phyloP scores from a whole-genome alignment of 805 yeast species.

The Metschnikowia baotianmanensis region DNA sequence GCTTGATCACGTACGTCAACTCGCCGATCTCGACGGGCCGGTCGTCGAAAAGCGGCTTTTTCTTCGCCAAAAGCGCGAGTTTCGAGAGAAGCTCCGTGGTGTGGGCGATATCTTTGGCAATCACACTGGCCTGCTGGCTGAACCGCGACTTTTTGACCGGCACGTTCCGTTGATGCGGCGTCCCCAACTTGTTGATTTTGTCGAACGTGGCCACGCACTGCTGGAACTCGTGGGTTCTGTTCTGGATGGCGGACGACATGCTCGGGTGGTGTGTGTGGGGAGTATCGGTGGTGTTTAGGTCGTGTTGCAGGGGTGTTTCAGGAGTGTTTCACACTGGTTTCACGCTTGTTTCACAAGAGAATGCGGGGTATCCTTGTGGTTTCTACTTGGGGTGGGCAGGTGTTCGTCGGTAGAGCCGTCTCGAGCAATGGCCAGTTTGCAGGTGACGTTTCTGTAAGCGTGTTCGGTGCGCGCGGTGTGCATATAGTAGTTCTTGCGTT shows the following conservation, averaged over 20 bases:
- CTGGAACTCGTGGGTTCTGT: constrained; percentile 89
- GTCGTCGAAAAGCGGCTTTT: constrained; percentile 90
- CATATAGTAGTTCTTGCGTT: too few relatives aligned
- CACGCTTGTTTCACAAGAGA: not conserved
- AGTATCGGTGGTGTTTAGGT: not conserved
- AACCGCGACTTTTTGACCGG: constrained; percentile 36
- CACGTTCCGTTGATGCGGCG: constrained; percentile 23
- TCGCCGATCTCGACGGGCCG: constrained; percentile 92
- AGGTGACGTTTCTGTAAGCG: too few relatives aligned
- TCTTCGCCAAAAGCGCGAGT: constrained; percentile 79
- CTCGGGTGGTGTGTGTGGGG: not conserved
- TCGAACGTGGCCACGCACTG: constrained; percentile 82
- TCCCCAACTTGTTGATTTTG: constrained; percentile 48
- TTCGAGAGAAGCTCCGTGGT: constrained; percentile 79
- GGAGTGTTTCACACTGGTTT: constrained; percentile 3
- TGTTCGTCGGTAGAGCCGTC: too few relatives aligned
- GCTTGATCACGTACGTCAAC: constrained; percentile 81
- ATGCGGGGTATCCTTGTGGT: not conserved
- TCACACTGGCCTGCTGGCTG: constrained; percentile 66
- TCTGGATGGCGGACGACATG: constrained; percentile 48
- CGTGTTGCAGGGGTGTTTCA: constrained; percentile 1
- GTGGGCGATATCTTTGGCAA: constrained; percentile 85
- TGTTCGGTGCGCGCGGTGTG: too few relatives aligned
- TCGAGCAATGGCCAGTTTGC: too few relatives aligned
- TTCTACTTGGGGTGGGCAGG: too few relatives aligned